Base-by-base conservation (phyloP, 192 early-diverging fungal genomes). In the Linnemannia schmuckeri region DNA sequence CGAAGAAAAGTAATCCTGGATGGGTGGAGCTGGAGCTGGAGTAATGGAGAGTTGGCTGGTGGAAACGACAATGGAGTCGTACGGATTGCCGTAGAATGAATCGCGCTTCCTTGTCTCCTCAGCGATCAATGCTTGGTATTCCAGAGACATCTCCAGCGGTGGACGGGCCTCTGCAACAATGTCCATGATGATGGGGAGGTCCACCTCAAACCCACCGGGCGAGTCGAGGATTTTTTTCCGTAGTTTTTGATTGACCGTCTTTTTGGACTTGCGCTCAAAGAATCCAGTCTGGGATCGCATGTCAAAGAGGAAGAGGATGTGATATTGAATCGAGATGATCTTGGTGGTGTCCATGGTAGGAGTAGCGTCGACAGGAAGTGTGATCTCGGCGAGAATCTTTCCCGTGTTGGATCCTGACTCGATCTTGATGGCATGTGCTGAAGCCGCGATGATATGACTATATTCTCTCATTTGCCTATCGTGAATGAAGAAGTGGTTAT, bases 321-420 rank as follows among this genome's bases (percentile, higher is more conserved):
- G 77, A 17, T 88, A 88, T 33, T 76, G 61, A 38, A 88, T 79
- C 8, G 77, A 79, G 63, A 88, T 82, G 47, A 82, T 74, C 40
- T 78, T 82, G 20, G 80, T 80, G 9, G 77, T 88, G 20, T 22
- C 70, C 81, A 82, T 88, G 24, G 86, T 75, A 27, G 86, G 86
- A 4, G 68, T 30, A 10, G 76, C 61, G 17, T 76, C 72, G 10
- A 52, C 52, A 1, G 86, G 81, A 2, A 88, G 69, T 4, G 49
- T 78, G 7, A 88, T 24, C 2, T 79, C 63, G 1, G 78, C 70
- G 42, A 85, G 24, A 30, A 80, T 75, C 33, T 72, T 79, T 8
- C 83, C 77, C 15, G 68, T 75, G 20, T 66, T 41, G 18, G 57
- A 42, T 52, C 37, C 63, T 1, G 78, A 72, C 3, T 85, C 78